Base-by-base conservation (phyloP, 1,139 yeast species). In the Diutina rugosa region DNA sequence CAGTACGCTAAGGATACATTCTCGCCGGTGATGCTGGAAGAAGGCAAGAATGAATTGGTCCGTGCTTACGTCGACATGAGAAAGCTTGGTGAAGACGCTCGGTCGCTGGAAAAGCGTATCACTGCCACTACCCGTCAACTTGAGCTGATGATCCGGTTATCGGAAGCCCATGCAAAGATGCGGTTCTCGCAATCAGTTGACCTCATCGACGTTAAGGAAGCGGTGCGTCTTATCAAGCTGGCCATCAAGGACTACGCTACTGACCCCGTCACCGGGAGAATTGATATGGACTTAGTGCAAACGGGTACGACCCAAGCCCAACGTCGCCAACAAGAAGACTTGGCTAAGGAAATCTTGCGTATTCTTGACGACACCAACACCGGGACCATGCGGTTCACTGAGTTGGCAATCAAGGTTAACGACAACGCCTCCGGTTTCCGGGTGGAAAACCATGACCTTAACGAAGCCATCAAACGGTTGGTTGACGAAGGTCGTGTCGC, bases 131-230 rank as follows among this genome's bases (percentile, higher is more conserved):
- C 99, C 1, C 82, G 99, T 72, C 99, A 95, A 68, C 76, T 93
- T 59, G 99, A 93, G 70, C 87, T 95, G 59, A 90, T 93, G 96
- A 90, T 91, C 63, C 84, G 99, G 67, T 76, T 93, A 55, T 72
- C 96, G 0, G 99, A 93, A 70, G 99, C 99, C 0, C 99, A 93
- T 68, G 99, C 99, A 2, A 91, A 90, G 70, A 88, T 95, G 96
- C 82, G 97, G 63, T 76, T 93, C 52, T 80, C 93, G 1, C 71
- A 77, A 1, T 69, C 66, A 1, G 99, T 93, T 5, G 86, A 84
- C 56, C 74, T 87, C 32, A 78, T 78, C 44, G 99, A 93, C 69
- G 99, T 93, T n/a, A 78, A 79, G 62, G 99, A 93, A 67, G 96
- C 98, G 0, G 97, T 91, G 2, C 80, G 99, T 61, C 77, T 93